Base-by-base conservation (phyloP, 2,329 filamentous ascomycete genomes). In the Fusarium miscanthi region DNA sequence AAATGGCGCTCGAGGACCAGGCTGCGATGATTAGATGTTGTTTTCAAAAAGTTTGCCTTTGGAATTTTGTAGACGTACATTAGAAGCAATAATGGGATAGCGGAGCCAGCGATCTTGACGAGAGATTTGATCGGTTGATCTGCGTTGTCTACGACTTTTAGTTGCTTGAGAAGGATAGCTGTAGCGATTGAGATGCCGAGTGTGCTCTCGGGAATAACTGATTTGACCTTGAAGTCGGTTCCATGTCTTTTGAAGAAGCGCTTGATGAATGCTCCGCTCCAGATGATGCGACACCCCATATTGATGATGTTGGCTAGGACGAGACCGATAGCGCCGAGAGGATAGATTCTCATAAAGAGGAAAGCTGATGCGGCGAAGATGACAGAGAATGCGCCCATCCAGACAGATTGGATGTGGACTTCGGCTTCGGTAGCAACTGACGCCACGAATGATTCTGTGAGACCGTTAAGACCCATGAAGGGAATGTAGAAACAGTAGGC, bases 401-500 rank as follows among this genome's bases (percentile, higher is more conserved):
- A 96, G 8, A 90, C 80, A 2, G 93, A 94, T 80, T 99, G 96
- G 8, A 80, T 82, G 70, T 94, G 90, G 6, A 99, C 88, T 74
- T 98, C 88, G 8, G 86, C 82, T 70, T 94, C 88, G 0, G 89
- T 91, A 2, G 95, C 95, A 2, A 97, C 93, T 5, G 94, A 94
- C 2, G 95, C 92, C 21, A 98, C 95, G 76, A 99, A 98, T 0
- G 94, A 94, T 82, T 99, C 96, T 4, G 92, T 90, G 27, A 98
- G 89, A 57, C 96, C 96, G 78, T 99, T 99, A 76, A 97, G 84
- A 6, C 95, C 96, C 8, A 98, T 87, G 31, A 98, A 90, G 1
- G 96, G 96, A 66, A 99, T 93, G 83, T 97, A 98, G 81, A 94
- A 94, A 83, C 94, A 95, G 82, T 98, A 99, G 0, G 87, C 88